A percentile compares a stretch with the other conserved stretches of the same genome.
phyloP scores from a whole-genome alignment of 441 rosid species.

The Croton setiger region DNA sequence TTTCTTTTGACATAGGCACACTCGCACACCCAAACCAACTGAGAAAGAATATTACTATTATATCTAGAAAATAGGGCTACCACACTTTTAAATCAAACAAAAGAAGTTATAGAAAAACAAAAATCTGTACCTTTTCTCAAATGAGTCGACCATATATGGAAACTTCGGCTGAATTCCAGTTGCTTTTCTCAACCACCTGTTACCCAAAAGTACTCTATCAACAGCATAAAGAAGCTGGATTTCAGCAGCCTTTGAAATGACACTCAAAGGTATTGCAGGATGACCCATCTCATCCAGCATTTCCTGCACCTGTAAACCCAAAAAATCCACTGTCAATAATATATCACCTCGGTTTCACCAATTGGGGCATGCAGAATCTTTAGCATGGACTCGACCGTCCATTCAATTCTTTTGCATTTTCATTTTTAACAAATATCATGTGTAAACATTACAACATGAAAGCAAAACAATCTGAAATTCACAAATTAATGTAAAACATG shows the following conservation, averaged over 20 bases:
- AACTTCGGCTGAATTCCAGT: constrained; percentile 93
- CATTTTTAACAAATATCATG: not conserved
- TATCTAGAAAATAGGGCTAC: not conserved
- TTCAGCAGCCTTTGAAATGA: constrained; percentile 94
- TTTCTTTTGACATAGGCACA: too few relatives aligned
- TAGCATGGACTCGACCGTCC: not conserved
- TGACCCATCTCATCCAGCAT: constrained; percentile 82
- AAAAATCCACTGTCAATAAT: not conserved
- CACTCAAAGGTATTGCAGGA: constrained; percentile 78
- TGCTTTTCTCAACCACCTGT: constrained; percentile 92
- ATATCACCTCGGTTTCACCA: constrained; percentile 2
- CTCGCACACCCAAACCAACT: too few relatives aligned
- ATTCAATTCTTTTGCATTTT: not conserved
- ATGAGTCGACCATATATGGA: constrained; percentile 89
- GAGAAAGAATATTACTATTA: too few relatives aligned
- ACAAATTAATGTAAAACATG: not conserved
- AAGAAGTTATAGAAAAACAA: not conserved
- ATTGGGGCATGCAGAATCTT: not conserved
- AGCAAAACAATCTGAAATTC: not conserved
- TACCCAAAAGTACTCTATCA: constrained; percentile 77
- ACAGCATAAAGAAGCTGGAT: constrained; percentile 79
- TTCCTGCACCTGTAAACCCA: constrained; percentile 67
- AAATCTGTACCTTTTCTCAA: constrained; percentile 75
- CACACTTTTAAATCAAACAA: not conserved
- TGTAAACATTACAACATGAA: not conserved